Percentiles rank a stretch among this genome's conserved stretches.
Conservation (phyloP, 2,329 filamentous ascomycete species). For the Colletotrichum somersetense region DNA sequence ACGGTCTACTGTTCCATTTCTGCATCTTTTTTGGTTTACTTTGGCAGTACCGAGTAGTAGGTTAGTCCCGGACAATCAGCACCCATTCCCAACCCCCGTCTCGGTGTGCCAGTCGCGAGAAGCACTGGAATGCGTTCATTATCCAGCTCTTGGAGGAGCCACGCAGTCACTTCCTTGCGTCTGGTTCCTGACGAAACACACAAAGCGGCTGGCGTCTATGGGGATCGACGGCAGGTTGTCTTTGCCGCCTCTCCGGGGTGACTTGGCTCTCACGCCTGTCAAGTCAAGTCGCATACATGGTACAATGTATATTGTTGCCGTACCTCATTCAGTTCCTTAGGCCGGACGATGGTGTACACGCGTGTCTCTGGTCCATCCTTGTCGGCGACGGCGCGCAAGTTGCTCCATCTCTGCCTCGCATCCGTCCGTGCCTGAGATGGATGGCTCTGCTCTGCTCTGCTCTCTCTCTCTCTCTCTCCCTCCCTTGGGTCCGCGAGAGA, state of each 20-base stretch:
- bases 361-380: conserved; percentile 19
- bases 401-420: background rate
- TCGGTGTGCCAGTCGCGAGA: background rate
- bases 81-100: conserved; percentile 21
- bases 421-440: no score
- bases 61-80: conserved; percentile 21
- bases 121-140: conserved; percentile 30
- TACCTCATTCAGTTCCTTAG: conserved; percentile 11
- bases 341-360: conserved; percentile 16
- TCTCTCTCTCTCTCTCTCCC: no score
- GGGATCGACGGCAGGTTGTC: conserved; percentile 3
- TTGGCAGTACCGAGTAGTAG: no score
- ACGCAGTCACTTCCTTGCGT: conserved; percentile 4
- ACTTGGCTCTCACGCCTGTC: conserved; percentile 12
- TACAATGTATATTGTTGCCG: no score
- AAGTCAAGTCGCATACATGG: background rate
- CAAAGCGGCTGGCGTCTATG: background rate
- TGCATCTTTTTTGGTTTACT: background rate
- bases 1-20: background rate
- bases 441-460: no score
- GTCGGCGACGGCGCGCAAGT: background rate
- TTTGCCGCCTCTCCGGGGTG: background rate
- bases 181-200: background rate
- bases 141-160: background rate
- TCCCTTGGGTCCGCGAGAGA: conserved; percentile 12